A percentile compares a stretch with the other conserved stretches of the same genome.
phyloP scores from a whole-genome alignment of 2,329 filamentous ascomycete genomes.

The Neofusicoccum cordaticola region DNA sequence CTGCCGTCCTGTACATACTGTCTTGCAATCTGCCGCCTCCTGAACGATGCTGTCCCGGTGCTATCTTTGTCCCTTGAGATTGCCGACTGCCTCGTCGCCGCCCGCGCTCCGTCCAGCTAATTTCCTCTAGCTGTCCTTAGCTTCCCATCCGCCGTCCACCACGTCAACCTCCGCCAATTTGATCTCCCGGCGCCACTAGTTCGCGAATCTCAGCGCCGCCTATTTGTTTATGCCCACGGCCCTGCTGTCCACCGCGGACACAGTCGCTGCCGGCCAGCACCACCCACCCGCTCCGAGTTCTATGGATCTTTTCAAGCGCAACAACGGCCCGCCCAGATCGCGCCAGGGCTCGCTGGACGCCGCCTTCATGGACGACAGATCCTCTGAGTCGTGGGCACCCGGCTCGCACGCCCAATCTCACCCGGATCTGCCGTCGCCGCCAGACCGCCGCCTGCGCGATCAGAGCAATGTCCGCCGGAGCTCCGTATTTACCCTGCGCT shows the following conservation, averaged over 20 bases:
- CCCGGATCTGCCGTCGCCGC: slow-evolving; percentile 30
- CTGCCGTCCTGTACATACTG: slow-evolving; percentile 19
- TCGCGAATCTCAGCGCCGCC: slow-evolving; percentile 8
- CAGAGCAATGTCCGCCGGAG: slow-evolving; percentile 26
- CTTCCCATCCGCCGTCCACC: slow-evolving; percentile 21
- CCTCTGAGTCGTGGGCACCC: not conserved
- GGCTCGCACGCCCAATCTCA: slow-evolving; percentile 3
- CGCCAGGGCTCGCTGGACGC: slow-evolving; percentile 35
- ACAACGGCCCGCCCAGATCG: slow-evolving; percentile 28
- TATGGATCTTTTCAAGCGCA: slow-evolving; percentile 39
- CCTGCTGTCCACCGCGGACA: not conserved
- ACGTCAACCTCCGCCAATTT: slow-evolving; percentile 24
- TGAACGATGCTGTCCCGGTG: slow-evolving; percentile 17
- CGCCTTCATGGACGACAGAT: not conserved
- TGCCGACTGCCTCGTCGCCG: slow-evolving; percentile 18
- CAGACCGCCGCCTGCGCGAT: slow-evolving; percentile 27
- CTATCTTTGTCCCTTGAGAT: slow-evolving; percentile 24
- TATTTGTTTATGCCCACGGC: slow-evolving; percentile 12
- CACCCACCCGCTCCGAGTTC: slow-evolving; percentile 14
- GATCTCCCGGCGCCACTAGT: slow-evolving; percentile 1
- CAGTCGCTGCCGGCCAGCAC: slow-evolving; percentile 16
- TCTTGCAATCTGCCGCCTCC: slow-evolving; percentile 18
- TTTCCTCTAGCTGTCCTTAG: slow-evolving; percentile 19
- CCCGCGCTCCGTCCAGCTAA: slow-evolving; percentile 12
- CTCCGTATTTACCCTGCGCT: slow-evolving; percentile 37